Evolutionary conservation across 192 early-diverging fungal genomes (phyloP).

Genomic region (Pecoramyces ruminantium): DNA sequence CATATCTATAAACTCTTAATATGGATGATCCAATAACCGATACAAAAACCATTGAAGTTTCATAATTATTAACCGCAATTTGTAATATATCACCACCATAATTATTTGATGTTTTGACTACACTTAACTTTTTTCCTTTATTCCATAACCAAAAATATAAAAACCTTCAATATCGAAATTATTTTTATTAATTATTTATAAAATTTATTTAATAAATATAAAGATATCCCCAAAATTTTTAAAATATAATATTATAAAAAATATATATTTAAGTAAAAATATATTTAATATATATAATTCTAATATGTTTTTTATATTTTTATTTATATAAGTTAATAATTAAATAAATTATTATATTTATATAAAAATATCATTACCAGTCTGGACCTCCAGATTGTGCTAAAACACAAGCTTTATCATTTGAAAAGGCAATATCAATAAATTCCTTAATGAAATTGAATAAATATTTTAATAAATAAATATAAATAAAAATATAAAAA

Average conservation of each 20-base stretch:
- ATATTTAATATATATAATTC: no score
- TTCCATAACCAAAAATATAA: slow-evolving; percentile 32
- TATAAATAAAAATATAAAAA: no score
- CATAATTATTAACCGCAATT: not conserved
- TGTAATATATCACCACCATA: not conserved
- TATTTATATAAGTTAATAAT: not conserved
- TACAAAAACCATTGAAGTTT: not conserved
- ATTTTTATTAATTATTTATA: no score
- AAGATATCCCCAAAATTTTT: no score
- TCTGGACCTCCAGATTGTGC: slow-evolving; percentile 18
- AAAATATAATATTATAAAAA: no score
- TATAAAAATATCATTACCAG: slow-evolving; percentile 10
- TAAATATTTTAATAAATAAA: no score
- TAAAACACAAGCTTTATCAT: slow-evolving; percentile 19
- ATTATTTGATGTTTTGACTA: not conserved
- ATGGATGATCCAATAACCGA: not conserved
- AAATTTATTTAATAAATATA: no score
- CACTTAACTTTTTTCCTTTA: slow-evolving; percentile 6
- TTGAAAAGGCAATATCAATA: slow-evolving; percentile 20
- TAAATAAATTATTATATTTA: not conserved
- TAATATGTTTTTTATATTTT: no score
- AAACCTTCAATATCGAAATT: slow-evolving; percentile 16
- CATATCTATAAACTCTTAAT: not conserved
- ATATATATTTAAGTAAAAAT: no score
- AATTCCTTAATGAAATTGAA: no score